These are phyloP conservation scores for Claviceps sp. DNA, from an alignment of 2,329 filamentous ascomycete genomes.

Conservation along the genomic window DNA sequence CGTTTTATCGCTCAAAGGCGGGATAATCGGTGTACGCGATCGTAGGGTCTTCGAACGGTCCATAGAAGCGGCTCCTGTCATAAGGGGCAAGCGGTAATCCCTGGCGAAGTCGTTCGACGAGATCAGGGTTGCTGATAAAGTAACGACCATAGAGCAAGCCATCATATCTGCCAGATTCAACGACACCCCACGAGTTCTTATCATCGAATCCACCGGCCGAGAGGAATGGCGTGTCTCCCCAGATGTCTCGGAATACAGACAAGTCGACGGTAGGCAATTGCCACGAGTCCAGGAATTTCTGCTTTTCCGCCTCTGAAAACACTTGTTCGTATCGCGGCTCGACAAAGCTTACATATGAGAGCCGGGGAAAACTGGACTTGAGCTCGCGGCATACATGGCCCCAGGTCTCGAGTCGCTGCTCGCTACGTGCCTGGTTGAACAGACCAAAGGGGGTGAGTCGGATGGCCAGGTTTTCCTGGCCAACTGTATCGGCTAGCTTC, in stretches of 20 bases:
- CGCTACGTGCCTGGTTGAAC: conserved; percentile 36
- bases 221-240: conserved; percentile 39
- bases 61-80: conserved; percentile 31
- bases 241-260: conserved; percentile 34
- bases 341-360: conserved; percentile 43
- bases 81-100: conserved; percentile 26
- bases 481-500: conserved; percentile 27
- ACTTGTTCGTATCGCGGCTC: conserved; percentile 43
- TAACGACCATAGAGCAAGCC: conserved; percentile 32
- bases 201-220: conserved; percentile 41
- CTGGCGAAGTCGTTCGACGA: conserved; percentile 28
- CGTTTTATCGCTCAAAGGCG: conserved; percentile 1
- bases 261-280: conserved; percentile 31
- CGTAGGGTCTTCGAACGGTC: conserved; percentile 20
- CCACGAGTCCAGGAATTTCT: conserved; percentile 33
- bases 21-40: conserved; percentile 25
- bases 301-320: conserved; percentile 32
- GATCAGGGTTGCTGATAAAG: conserved; percentile 35
- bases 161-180: conserved; percentile 30
- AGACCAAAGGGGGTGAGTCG: conserved; percentile 34
- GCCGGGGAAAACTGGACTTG: conserved; percentile 26
- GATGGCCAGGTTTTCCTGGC: conserved; percentile 30
- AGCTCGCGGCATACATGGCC: conserved; percentile 32
- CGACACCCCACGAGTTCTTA: conserved; percentile 32
- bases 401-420: conserved; percentile 40